Base-by-base conservation (phyloP, 163 green algal genomes). In the Trebouxiophyceae sp. region DNA sequence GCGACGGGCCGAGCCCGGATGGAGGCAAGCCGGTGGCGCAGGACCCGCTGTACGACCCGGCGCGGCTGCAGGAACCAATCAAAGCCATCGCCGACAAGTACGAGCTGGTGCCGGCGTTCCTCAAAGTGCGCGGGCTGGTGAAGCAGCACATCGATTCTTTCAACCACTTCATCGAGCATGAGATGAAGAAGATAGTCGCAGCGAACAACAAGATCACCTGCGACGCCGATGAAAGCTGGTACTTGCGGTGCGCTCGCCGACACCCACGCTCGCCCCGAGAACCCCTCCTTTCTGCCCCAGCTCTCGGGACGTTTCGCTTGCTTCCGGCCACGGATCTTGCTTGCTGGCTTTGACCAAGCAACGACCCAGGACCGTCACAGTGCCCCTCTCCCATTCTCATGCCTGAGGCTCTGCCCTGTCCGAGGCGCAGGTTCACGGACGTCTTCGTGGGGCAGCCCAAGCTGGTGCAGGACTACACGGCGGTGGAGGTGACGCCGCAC, bases 101-200 rank as follows among this genome's bases (percentile, higher is more conserved):
- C 69, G 87, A 91, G 67, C 84, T 99, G 65, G 69, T 99, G 64
- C 95, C 95, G 2, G 95, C 93, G 3, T 99, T 99, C 67, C 81
- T 99, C 26, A 90, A 92, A 73, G 90, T 96, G 22, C 47, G 89
- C 7, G 91, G 91, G 12, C 74, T 97, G 45, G 90, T 97, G 69
- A 91, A 90, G 78, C 86, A 98, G 84, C 92, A 97, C 77, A 93
- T 97, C 56, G 92, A 97, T 77, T 96, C 86, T 16, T 99, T 97
- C 86, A 97, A 99, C 72, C 96, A 96, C 79, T 85, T 99, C 33
- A 89, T 99, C 63, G 91, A 95, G 70, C 81, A 91, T 27, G 94
- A 99, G 57, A 91, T 99, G 59, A 86, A 87, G 57, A 97, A 98
- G 70, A 98, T 99, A 68, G 88, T 99, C 22, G 76, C 70, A 26